A percentile compares a stretch with the other conserved stretches of the same genome.
Evolutionary conservation across 108 stramenopile genomes (phyloP).

Genomic region (Nannochloropsis granulata): DNA sequence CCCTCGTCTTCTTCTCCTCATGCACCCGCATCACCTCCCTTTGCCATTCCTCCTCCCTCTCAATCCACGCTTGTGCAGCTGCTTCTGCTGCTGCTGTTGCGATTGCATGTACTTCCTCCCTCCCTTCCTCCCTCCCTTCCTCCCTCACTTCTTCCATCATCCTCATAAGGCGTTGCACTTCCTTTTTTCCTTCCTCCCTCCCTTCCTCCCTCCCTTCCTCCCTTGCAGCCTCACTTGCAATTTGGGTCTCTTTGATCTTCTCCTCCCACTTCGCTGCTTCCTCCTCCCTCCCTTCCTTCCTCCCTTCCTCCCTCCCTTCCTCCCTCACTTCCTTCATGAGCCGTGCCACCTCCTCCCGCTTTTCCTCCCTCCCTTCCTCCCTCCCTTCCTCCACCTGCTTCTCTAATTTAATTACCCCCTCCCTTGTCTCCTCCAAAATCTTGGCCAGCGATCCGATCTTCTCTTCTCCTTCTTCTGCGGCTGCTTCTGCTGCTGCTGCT

Average conservation of each 20-base stretch:
- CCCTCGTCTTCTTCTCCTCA: too few relatives aligned
- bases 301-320: too few relatives aligned
- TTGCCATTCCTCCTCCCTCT: background rate
- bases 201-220: background rate
- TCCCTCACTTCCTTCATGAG: background rate
- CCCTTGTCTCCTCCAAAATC: too few relatives aligned
- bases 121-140: background rate
- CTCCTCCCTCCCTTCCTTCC: background rate
- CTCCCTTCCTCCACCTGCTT: background rate
- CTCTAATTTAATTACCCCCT: too few relatives aligned
- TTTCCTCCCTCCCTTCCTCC: background rate
- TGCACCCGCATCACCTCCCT: background rate
- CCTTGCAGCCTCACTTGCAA: too few relatives aligned
- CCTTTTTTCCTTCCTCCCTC: background rate
- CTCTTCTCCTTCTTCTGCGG: too few relatives aligned
- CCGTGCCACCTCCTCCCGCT: background rate
- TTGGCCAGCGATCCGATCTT: too few relatives aligned
- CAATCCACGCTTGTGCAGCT: background rate
- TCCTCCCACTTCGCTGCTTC: background rate
- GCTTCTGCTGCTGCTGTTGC: background rate
- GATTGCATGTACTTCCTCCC: background rate
- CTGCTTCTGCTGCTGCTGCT: too few relatives aligned
- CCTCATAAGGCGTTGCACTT: background rate
- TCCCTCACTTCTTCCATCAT: background rate
- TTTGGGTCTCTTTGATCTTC: background rate